A percentile compares a stretch with the other conserved stretches of the same genome.
Conservation (phyloP, 2,329 filamentous ascomycete species). For the Colletotrichum melonis region DNA sequence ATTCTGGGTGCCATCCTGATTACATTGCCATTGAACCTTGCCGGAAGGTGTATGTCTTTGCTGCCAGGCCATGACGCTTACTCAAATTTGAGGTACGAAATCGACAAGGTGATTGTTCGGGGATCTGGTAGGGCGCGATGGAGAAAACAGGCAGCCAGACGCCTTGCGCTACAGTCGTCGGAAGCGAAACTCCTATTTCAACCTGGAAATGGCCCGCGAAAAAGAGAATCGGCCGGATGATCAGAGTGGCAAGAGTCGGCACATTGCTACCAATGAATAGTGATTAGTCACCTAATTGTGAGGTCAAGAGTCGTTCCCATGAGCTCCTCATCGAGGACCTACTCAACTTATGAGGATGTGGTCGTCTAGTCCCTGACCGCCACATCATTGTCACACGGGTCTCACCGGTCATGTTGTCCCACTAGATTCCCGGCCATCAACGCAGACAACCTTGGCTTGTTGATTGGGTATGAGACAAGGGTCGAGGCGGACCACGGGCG, state of each 20-base stretch:
- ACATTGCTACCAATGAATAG: background rate
- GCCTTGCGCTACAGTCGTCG: background rate
- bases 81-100: background rate
- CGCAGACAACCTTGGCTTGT: background rate
- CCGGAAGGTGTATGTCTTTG: background rate
- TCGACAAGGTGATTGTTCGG: background rate
- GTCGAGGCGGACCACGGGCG: background rate
- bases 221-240: background rate
- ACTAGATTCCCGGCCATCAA: background rate
- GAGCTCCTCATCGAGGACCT: background rate
- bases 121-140: background rate
- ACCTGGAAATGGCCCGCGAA: background rate
- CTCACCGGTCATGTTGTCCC: background rate
- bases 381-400: background rate
- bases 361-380: background rate
- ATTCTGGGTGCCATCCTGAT: conserved; percentile 10
- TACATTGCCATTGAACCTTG: conserved; percentile 20
- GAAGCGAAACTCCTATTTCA: background rate
- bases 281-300: background rate
- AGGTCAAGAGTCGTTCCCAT: background rate
- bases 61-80: background rate
- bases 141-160: background rate
- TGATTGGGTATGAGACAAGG: background rate
- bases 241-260: background rate
- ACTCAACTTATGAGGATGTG: background rate